phyloP scores from a whole-genome alignment of 2,329 filamentous ascomycete genomes.

The Sordariomycetes sp. region DNA sequence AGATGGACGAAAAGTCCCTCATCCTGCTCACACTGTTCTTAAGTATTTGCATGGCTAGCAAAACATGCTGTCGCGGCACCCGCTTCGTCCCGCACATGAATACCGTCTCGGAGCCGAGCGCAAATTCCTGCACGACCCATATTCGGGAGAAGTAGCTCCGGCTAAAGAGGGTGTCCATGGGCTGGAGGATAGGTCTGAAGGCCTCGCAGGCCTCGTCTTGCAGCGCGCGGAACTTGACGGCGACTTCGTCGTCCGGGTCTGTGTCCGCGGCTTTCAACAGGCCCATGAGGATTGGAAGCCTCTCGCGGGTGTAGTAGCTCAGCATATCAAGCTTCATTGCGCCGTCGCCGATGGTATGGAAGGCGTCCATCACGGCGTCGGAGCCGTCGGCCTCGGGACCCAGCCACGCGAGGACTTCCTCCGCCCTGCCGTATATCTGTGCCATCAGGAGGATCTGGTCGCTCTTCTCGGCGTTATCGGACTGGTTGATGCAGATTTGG shows the following conservation, averaged over 20 bases:
- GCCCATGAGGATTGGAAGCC: not conserved
- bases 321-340: not conserved
- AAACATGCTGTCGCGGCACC: not conserved
- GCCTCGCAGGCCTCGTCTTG: not conserved
- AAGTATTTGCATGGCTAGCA: not conserved
- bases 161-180: not conserved
- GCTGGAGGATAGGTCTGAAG: not conserved
- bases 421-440: constrained; percentile 9
- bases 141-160: not conserved
- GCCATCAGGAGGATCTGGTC: constrained; percentile 12
- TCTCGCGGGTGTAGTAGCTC: not conserved
- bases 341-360: not conserved
- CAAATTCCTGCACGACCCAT: constrained; percentile 2
- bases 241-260: not conserved
- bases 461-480: constrained; percentile 8
- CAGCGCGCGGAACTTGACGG: not conserved
- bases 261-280: not conserved
- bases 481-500: constrained; percentile 13
- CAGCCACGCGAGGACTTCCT: constrained; percentile 9
- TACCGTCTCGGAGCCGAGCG: not conserved
- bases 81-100: not conserved
- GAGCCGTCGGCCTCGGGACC: constrained; percentile 1
- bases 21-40: not conserved
- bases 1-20: not conserved
- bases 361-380: not conserved